Evolutionary conservation across 164 flowering plant species (phyloP), one percentile per base, ranked within the genome.

Genomic region (Macadamia integrifolia): DNA sequence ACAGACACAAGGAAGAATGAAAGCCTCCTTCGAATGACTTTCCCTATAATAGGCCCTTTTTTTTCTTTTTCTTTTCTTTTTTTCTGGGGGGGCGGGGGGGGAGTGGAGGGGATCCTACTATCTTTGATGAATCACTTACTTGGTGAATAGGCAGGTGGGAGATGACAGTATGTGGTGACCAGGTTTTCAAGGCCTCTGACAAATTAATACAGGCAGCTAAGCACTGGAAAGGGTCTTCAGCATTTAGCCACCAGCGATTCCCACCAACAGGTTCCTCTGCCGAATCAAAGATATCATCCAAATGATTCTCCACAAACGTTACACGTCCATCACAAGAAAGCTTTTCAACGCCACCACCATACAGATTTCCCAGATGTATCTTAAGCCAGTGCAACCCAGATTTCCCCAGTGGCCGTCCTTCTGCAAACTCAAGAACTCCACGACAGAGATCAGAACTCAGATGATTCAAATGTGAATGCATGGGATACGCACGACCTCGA

Each of bases 181-280:
- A 74, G 79, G 97, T 90, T 69, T 68, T 88, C 62, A 94, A 71
- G 56, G 97, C 92, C 73, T 90, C 91, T 18, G 95, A 78, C 18
- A 94, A 78, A 84, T 87, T 84, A 57, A 90, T 85, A 71, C 98
- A 94, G 57, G 93, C 96, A 62, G 98, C 98, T 79, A 94, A 85
- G 76, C 90, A 94, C 78, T 94, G 98, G 48, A 94, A 92, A 71
- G 98, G 98, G 81, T 94, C 98, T 76, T 94, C 98, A 57, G 98
- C 98, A 35, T 70, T 83, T 72, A 91, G 82, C 98, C 98, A 94
- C 98, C 98, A 94, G 7, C 87, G 80, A 50, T 85, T 82, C 66
- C 98, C 97, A 77, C 83, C 78, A 14, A 90, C 58, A 62, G 98
- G 91, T 65, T 84, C 82, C 12, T 85, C 87, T 53, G 97, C 97